Percentiles rank a stretch among this genome's conserved stretches.
Evolutionary conservation across 768 basidiomycete genomes (phyloP).

Genomic region (Boletus sp.): DNA sequence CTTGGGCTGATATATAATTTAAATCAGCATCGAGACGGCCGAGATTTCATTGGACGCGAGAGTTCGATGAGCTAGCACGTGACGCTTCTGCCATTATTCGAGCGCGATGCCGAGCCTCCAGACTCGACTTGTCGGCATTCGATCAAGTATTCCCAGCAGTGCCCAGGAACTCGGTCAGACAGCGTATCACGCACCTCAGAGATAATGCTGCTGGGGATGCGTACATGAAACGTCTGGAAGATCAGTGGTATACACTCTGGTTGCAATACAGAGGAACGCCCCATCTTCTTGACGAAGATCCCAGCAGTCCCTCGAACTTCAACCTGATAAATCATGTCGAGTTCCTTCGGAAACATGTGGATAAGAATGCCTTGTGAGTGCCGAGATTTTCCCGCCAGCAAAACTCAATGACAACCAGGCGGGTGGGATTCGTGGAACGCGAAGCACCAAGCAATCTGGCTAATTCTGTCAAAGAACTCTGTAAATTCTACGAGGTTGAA

Average conservation of each 20-base stretch:
- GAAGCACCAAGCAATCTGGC: slow-evolving; percentile 40
- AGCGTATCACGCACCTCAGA: slow-evolving; percentile 58
- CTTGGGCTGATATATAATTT: neutral
- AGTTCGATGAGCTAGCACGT: slow-evolving; percentile 85
- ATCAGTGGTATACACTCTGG: slow-evolving; percentile 81
- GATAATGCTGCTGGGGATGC: slow-evolving; percentile 64
- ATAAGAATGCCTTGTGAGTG: slow-evolving; percentile 84
- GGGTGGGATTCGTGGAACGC: slow-evolving; percentile 57
- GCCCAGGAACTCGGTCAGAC: slow-evolving; percentile 68
- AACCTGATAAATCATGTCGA: slow-evolving; percentile 77
- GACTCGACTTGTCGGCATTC: slow-evolving; percentile 69
- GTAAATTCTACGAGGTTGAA: slow-evolving; percentile 46
- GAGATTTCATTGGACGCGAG: slow-evolving; percentile 78
- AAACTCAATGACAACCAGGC: slow-evolving; percentile 38
- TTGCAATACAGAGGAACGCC: slow-evolving; percentile 61
- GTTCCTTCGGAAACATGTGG: slow-evolving; percentile 75
- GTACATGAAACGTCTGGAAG: slow-evolving; percentile 76
- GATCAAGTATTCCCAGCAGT: slow-evolving; percentile 78
- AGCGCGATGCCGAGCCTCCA: slow-evolving; percentile 64
- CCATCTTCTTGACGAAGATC: slow-evolving; percentile 69
- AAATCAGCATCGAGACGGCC: slow-evolving; percentile 43
- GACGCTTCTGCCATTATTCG: slow-evolving; percentile 82
- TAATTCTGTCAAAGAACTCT: slow-evolving; percentile 41
- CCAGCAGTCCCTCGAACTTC: slow-evolving; percentile 65
- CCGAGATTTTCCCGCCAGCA: neutral